phyloP scores from a whole-genome alignment of 805 yeast species.

The Yarrowia alimentaria region DNA sequence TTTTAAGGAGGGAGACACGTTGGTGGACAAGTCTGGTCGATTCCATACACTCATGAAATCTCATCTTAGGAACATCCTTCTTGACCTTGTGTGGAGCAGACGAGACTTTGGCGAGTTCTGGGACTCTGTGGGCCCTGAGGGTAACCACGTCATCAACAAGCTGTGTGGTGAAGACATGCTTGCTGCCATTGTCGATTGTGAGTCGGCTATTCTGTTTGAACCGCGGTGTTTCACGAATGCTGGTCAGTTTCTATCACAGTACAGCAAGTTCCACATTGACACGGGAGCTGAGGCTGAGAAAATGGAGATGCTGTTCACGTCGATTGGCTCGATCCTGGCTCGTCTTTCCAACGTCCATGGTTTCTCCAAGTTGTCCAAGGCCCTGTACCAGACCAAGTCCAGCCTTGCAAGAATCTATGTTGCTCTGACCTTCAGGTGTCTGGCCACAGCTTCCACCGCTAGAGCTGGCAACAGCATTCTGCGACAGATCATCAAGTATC shows the following conservation, averaged over 20 bases:
- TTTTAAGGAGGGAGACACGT: background rate
- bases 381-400: slow-evolving; percentile 23
- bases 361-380: slow-evolving; percentile 14
- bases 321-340: slow-evolving; percentile 8
- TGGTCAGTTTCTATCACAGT: slow-evolving; percentile 19
- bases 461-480: slow-evolving; percentile 15
- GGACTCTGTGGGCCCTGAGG: slow-evolving; percentile 26
- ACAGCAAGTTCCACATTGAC: slow-evolving; percentile 15
- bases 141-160: slow-evolving; percentile 14
- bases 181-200: slow-evolving; percentile 5
- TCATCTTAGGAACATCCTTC: slow-evolving; percentile 13
- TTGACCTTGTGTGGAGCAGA: slow-evolving; percentile 5
- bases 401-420: slow-evolving; percentile 5
- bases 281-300: slow-evolving; percentile 2
- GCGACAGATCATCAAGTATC: slow-evolving; percentile 18
- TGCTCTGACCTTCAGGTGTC: slow-evolving; percentile 7
- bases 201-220: slow-evolving; percentile 11
- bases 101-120: slow-evolving; percentile 25
- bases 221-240: slow-evolving; percentile 17
- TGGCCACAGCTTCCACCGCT: slow-evolving; percentile 5
- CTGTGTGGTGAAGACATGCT: slow-evolving; percentile 16
- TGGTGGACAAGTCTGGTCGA: background rate
- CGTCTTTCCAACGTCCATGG: slow-evolving; percentile 14
- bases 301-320: slow-evolving; percentile 13
- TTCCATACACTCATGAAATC: slow-evolving; percentile 1